Conservation (phyloP, 805 yeast genomes). For the Candida sanyiensis region DNA sequence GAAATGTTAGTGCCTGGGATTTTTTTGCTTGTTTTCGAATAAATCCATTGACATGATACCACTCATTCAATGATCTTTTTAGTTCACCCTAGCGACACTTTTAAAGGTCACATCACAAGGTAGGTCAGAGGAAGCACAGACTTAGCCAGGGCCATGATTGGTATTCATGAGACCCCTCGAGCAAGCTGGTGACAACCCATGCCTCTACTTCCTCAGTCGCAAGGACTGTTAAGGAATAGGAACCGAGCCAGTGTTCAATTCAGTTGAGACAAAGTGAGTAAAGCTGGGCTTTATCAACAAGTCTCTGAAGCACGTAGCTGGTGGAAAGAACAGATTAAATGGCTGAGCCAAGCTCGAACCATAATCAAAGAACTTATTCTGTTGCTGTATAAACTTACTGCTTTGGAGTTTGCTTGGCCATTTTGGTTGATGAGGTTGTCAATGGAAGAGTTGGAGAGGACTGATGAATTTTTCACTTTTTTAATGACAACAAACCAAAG, state of each 20-base stretch:
- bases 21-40: not conserved
- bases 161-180: slow-evolving; percentile 13
- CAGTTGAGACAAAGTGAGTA: slow-evolving; percentile 16
- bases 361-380: slow-evolving; percentile 10
- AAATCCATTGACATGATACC: slow-evolving; percentile 28
- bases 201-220: slow-evolving; percentile 21
- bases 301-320: slow-evolving; percentile 1
- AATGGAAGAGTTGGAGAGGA: not conserved
- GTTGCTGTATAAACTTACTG: slow-evolving; percentile 21
- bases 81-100: not conserved
- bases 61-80: slow-evolving; percentile 24
- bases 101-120: not conserved
- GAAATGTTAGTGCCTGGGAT: slow-evolving; percentile 6
- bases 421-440: slow-evolving; percentile 10
- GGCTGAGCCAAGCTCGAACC: not conserved
- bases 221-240: slow-evolving; percentile 6
- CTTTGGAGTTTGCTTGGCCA: slow-evolving; percentile 29
- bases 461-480: slow-evolving; percentile 8
- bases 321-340: not conserved
- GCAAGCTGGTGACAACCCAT: slow-evolving; percentile 24
- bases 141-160: slow-evolving; percentile 16
- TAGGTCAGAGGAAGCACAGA: slow-evolving; percentile 27
- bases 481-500: too few relatives aligned
- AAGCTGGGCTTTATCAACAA: slow-evolving; percentile 20
- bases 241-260: not conserved